phyloP scores from a whole-genome alignment of 192 early-diverging fungal genomes.

The Rhizoclosmatium sp. region DNA sequence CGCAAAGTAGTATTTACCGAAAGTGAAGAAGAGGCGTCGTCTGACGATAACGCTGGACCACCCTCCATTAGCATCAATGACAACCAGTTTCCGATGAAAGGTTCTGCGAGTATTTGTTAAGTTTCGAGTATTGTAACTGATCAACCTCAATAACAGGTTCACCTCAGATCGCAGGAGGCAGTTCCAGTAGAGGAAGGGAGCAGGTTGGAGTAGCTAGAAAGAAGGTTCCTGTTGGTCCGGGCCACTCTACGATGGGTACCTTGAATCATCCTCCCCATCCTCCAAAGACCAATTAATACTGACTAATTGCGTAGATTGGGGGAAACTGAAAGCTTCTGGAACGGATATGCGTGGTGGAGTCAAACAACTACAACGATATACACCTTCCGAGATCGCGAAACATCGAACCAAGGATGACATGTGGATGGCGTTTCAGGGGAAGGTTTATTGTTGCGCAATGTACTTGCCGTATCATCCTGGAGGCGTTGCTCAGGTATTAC shows the following conservation, averaged over 20 bases:
- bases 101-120: not conserved
- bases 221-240: conserved; percentile 86
- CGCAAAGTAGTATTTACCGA: conserved; percentile 14
- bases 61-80: not conserved
- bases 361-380: conserved; percentile 63
- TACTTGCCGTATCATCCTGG: conserved; percentile 94
- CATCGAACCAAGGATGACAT: conserved; percentile 83
- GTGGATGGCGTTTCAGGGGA: conserved; percentile 90
- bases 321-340: conserved; percentile 78
- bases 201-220: conserved; percentile 45
- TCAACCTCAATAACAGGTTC: not conserved
- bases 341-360: conserved; percentile 73
- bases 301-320: conserved; percentile 80
- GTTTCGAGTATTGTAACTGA: not conserved
- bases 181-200: not conserved
- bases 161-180: conserved; percentile 19
- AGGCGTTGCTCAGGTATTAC: conserved; percentile 59
- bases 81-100: conserved; percentile 35
- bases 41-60: not conserved
- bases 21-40: not conserved
- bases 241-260: conserved; percentile 72
- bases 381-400: conserved; percentile 73
- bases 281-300: not conserved
- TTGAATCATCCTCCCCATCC: not conserved
- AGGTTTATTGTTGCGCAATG: conserved; percentile 90